Evolutionary conservation across 129 eudicot genomes (phyloP), one percentile per base, ranked within the genome.

Genomic region (Cynara cardunculus): DNA sequence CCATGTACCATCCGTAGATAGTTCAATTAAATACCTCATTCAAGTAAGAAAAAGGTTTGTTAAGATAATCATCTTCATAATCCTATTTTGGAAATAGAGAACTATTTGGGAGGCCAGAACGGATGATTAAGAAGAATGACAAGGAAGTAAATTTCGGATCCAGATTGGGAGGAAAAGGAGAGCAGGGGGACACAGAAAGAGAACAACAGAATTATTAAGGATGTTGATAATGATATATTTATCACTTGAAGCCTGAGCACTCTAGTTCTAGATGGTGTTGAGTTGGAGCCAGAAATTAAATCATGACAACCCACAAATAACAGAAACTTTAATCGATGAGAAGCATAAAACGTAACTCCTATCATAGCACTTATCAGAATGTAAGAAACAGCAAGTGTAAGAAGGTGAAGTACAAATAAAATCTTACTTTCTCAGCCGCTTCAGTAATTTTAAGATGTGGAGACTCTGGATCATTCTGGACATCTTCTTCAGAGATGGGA

Each of bases 401-500:
- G 62, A 12, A 49, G 64, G 74, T 26, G 13, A 71, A 53, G 80
- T 7, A 21, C 14, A 22, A 64, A 18, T 32, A 14, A 67, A 44
- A 27, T 65, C 35, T 27, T 56, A 92, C 97, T 95, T 91, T 88
- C 88, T 92, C 92, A 44, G 97, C 99, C 7, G 97, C 97, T 82
- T 89, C 97, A n/a, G 86, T 81, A 49, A 87, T 81, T 71, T 78
- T 83, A 69, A 80, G 82, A 72, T 49, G 87, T 49, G 90, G 28
- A 71, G 87, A 35, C 24, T 96, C 96, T 13, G 84, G 73, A 44
- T 73, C 83, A 71, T 70, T 39, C 77, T 84, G 73, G 37, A 85
- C 97, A 46, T 92, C 98, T 31, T 75, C 83, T 86, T 96, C 97
- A 74, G 99, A 92, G 22, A 90, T 88, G 44, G 89, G 71, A 78